These are phyloP conservation scores for Candida andamanensis DNA, from an alignment of 805 yeast species.

Conservation along the genomic window DNA sequence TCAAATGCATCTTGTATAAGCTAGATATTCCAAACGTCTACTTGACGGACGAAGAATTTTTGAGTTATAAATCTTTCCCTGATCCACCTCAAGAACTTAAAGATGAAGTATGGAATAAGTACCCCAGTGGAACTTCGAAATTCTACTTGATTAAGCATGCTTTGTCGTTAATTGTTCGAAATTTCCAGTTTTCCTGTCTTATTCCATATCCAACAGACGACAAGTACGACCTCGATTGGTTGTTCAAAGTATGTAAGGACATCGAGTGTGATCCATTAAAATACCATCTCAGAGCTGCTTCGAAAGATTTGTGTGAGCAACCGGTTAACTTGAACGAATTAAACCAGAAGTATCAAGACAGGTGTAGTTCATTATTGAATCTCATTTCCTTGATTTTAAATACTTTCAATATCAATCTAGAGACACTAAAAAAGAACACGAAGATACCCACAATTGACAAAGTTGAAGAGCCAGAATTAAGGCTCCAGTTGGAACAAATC, in stretches of 20 bases:
- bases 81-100: slow-evolving; percentile 36
- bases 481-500: slow-evolving; percentile 16
- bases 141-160: slow-evolving; percentile 38
- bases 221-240: slow-evolving; percentile 24
- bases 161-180: slow-evolving; percentile 24
- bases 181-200: slow-evolving; percentile 34
- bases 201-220: slow-evolving; percentile 23
- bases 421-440: slow-evolving; percentile 30
- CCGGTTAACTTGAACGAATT: slow-evolving; percentile 35
- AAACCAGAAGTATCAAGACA: slow-evolving; percentile 14
- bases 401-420: slow-evolving; percentile 28
- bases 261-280: slow-evolving; percentile 45
- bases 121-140: slow-evolving; percentile 52
- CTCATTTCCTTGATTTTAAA: slow-evolving; percentile 26
- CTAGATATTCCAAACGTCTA: slow-evolving; percentile 35
- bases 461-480: slow-evolving; percentile 14
- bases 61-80: slow-evolving; percentile 37
- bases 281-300: slow-evolving; percentile 41
- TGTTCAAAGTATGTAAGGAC: slow-evolving; percentile 37
- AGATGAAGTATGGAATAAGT: slow-evolving; percentile 37
- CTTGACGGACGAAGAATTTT: slow-evolving; percentile 23
- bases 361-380: slow-evolving; percentile 19
- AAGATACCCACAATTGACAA: slow-evolving; percentile 30
- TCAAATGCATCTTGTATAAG: slow-evolving; percentile 41
- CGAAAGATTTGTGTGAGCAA: slow-evolving; percentile 26